These are phyloP conservation scores for Myotisia sp. DNA, from an alignment of 2,329 filamentous ascomycete species.

Conservation along the genomic window DNA sequence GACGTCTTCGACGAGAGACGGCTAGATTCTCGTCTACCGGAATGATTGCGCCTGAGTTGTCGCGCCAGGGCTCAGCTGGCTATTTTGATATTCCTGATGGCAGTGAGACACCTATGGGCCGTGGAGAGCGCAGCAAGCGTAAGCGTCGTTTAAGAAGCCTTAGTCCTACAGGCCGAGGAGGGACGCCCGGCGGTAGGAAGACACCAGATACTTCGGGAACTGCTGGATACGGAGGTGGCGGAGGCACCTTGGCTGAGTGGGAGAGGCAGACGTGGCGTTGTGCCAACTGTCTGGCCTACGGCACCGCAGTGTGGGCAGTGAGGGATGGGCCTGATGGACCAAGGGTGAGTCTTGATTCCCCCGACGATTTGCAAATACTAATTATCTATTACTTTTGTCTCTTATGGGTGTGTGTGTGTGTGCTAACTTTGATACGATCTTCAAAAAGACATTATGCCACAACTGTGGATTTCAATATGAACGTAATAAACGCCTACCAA, in stretches of 20 bases:
- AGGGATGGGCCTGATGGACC: conserved; percentile 76
- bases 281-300: conserved; percentile 74
- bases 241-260: conserved; percentile 52
- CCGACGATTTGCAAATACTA: conserved; percentile 11
- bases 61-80: conserved; percentile 40
- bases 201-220: conserved; percentile 56
- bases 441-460: conserved; percentile 62
- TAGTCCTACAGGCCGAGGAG: conserved; percentile 59
- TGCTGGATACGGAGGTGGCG: conserved; percentile 55
- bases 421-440: conserved; percentile 6
- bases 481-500: conserved; percentile 67
- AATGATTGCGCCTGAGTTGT: conserved; percentile 63
- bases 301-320: conserved; percentile 85
- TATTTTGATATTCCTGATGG: conserved; percentile 44
- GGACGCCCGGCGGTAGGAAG: conserved; percentile 56
- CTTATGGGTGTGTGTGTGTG: not conserved
- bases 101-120: conserved; percentile 68
- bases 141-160: conserved; percentile 83
- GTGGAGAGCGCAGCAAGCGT: conserved; percentile 87
- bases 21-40: conserved; percentile 79
- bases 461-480: conserved; percentile 87
- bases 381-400: not conserved
- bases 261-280: conserved; percentile 81
- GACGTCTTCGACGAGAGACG: conserved; percentile 75
- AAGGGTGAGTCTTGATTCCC: conserved; percentile 41